Evolutionary conservation across 768 basidiomycete species (phyloP).

Genomic region (Rhizopogon roseolus): DNA sequence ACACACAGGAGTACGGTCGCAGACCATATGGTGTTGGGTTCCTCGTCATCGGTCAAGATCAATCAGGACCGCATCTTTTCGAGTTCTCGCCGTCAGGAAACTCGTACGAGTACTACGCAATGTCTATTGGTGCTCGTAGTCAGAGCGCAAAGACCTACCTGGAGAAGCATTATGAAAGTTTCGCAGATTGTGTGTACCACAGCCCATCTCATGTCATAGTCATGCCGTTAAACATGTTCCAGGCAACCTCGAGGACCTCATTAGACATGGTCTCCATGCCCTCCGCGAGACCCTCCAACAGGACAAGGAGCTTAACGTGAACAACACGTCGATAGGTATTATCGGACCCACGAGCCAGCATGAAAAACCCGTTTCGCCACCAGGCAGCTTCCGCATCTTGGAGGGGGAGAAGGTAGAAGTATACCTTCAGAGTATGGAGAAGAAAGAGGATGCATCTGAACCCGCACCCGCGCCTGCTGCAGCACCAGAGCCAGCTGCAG

Average conservation of each 20-base stretch:
- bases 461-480: constrained; percentile 25
- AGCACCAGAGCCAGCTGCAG: constrained; percentile 24
- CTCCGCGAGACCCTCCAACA: constrained; percentile 96
- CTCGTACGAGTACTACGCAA: constrained; percentile 96
- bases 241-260: constrained; percentile 85
- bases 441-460: constrained; percentile 51
- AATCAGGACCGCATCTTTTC: constrained; percentile 95
- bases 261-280: constrained; percentile 91
- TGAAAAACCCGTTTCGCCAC: constrained; percentile 47
- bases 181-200: constrained; percentile 68
- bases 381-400: constrained; percentile 76
- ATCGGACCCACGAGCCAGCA: constrained; percentile 67
- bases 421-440: constrained; percentile 75
- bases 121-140: constrained; percentile 96
- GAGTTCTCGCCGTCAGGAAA: constrained; percentile 98
- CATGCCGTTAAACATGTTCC: not conserved
- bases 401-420: constrained; percentile 75
- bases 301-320: constrained; percentile 90
- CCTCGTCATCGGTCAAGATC: constrained; percentile 94
- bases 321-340: constrained; percentile 95
- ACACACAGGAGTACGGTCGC: constrained; percentile 97
- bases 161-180: constrained; percentile 89
- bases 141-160: constrained; percentile 99
- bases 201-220: not conserved
- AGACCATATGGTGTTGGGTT: constrained; percentile 98